A percentile compares a stretch with the other conserved stretches of the same genome.
Conservation (phyloP, 768 basidiomycete genomes). For the Tricholoma terreum region DNA sequence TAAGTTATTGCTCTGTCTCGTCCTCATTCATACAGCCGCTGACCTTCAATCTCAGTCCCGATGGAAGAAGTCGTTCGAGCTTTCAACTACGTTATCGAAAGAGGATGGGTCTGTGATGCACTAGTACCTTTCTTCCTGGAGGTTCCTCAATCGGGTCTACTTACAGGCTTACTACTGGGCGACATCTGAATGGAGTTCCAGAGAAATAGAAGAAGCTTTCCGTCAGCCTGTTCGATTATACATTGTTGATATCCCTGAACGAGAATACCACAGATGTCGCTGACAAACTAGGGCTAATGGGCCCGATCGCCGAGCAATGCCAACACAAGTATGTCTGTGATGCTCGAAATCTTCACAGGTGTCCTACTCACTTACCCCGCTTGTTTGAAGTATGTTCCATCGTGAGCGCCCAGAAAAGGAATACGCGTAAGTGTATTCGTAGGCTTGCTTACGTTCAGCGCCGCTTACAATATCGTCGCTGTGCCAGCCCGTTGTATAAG, state of each 20-base stretch:
- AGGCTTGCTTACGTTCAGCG: background rate
- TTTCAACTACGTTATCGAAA: constrained; percentile 74
- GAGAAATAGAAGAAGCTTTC: constrained; percentile 56
- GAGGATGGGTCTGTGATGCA: constrained; percentile 51
- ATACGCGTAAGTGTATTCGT: constrained; percentile 49
- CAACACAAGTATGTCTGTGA: constrained; percentile 59
- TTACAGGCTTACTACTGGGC: constrained; percentile 64
- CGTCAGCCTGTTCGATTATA: constrained; percentile 27
- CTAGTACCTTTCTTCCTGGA: background rate
- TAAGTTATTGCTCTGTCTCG: constrained; percentile 27
- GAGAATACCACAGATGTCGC: constrained; percentile 51
- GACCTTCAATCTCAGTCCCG: constrained; percentile 35
- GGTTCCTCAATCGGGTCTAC: background rate
- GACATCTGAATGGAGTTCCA: constrained; percentile 68
- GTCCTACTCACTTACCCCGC: background rate
- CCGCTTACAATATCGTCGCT: background rate
- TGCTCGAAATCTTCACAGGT: background rate
- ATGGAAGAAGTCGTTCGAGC: constrained; percentile 81
- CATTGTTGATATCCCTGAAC: background rate
- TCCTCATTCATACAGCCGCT: background rate
- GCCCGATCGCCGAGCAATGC: constrained; percentile 77
- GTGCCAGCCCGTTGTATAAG: constrained; percentile 52
- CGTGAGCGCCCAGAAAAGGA: constrained; percentile 82
- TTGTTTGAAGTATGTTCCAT: constrained; percentile 59
- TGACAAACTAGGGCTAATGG: constrained; percentile 57